Conservation (phyloP, 768 basidiomycete genomes). For the Suillus discolor region DNA sequence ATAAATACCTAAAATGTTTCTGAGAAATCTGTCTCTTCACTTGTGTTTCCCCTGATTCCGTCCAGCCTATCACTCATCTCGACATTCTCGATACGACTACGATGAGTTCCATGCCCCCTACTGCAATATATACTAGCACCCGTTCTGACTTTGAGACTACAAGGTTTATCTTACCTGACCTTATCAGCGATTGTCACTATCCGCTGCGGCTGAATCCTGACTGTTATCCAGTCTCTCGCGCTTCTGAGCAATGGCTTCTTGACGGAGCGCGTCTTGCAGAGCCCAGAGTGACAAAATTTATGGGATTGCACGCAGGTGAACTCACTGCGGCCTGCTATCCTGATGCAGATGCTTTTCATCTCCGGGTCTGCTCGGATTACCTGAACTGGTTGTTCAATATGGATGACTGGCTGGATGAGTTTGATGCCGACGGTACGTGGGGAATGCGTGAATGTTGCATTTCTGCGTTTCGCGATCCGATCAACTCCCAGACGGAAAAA, state of each 20-base stretch:
- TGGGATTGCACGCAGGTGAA: conserved; percentile 59
- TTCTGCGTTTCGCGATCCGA: conserved; percentile 31
- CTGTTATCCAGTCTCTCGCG: conserved; percentile 36
- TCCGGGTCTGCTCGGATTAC: conserved; percentile 63
- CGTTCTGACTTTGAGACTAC: conserved; percentile 5
- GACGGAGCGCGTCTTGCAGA: conserved; percentile 18
- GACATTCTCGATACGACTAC: background rate
- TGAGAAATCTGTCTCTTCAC: conserved; percentile 4
- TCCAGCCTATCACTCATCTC: conserved; percentile 16
- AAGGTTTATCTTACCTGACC: conserved; percentile 43
- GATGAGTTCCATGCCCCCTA: conserved; percentile 26
- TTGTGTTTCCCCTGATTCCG: conserved; percentile 14
- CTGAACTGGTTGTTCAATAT: conserved; percentile 41
- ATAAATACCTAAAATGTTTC: conserved; percentile 31
- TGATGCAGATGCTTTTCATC: conserved; percentile 47
- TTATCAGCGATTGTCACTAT: conserved; percentile 41
- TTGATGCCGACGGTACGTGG: conserved; percentile 32
- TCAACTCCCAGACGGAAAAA: conserved; percentile 29
- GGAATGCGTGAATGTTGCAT: conserved; percentile 34
- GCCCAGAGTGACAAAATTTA: conserved; percentile 34
- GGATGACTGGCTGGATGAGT: conserved; percentile 37
- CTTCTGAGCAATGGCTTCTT: conserved; percentile 40
- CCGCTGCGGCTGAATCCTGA: conserved; percentile 37
- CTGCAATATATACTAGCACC: conserved; percentile 21
- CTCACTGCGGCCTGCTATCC: conserved; percentile 63